Evolutionary conservation across 2,329 filamentous ascomycete genomes (phyloP).

Genomic region (Fusarium phyllophilum): DNA sequence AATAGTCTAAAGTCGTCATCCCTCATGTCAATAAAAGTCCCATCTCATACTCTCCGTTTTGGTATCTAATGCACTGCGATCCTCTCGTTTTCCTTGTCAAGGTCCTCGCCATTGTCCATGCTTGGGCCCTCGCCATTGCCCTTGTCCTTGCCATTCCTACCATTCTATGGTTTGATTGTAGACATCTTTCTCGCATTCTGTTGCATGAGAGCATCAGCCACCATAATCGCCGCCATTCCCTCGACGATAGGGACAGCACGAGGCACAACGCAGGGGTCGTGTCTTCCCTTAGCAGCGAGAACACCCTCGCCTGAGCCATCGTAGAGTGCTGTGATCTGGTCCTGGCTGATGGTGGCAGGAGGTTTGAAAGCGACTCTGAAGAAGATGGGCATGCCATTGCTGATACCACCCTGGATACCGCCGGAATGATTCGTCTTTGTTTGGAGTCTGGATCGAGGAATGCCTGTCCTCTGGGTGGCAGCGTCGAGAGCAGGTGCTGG

Average conservation of each 20-base stretch:
- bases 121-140: background rate
- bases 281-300: conserved; percentile 90
- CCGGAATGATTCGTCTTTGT: conserved; percentile 96
- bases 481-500: conserved; percentile 54
- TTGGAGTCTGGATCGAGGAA: conserved; percentile 64
- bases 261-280: conserved; percentile 93
- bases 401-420: conserved; percentile 94
- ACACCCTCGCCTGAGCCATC: conserved; percentile 75
- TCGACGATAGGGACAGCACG: conserved; percentile 90
- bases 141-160: background rate
- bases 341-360: conserved; percentile 89
- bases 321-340: conserved; percentile 85
- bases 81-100: background rate
- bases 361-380: conserved; percentile 97
- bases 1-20: conserved; percentile 2
- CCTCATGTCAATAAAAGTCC: conserved; percentile 22
- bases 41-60: conserved; percentile 21
- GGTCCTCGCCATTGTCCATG: background rate
- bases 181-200: conserved; percentile 73
- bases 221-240: conserved; percentile 86
- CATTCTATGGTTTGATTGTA: conserved; percentile 13
- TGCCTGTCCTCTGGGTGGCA: conserved; percentile 55
- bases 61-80: conserved; percentile 15
- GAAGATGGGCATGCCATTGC: conserved; percentile 92
- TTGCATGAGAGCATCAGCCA: conserved; percentile 87